Evolutionary conservation across 2,329 filamentous ascomycete species (phyloP), one percentile per base, ranked within the genome.

Genomic region (Rhinocladiella mackenziei): DNA sequence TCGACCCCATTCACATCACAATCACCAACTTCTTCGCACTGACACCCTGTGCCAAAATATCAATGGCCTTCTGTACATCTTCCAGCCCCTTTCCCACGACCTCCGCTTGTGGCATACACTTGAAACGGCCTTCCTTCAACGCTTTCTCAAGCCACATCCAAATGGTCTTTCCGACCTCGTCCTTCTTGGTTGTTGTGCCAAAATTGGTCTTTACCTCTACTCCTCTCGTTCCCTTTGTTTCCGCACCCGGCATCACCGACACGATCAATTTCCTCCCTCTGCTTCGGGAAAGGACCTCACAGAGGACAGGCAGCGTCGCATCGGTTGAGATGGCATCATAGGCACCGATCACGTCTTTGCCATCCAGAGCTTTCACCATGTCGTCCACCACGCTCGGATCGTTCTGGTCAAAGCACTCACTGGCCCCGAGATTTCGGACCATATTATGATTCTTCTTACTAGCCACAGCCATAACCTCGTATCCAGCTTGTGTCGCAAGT

Each of bases 81-180:
- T 62, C 58, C 31, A 70, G 38, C 10, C 66, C 66, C 44, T 63
- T 62, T 2, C 64, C 64, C 10, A 69, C 54, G 4, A 70, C 56
- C 25, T 63, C 26, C 10, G 65, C 57, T 44, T 61, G 59, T 5
- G 68, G 68, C 20, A 58, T 46, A 28, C 53, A 49, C 33, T 58
- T 51, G 22, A 62, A 58, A 3, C 26, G 51, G 1, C 62, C 61
- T 3, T 43, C 40, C 29, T 42, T 43, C n/a, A 65, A 40, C 4
- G 63, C 62, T 7, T 39, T 30, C 2, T 59, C 57, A 3, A 66
- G 23, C 29, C 56, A 65, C 20, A 60, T 56, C 28, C 56, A 51
- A 41, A 57, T 62, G 2, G 62, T 83, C 72, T 86, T 86, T 5
- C 83, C 83, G n/a, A 87, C 77, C 32, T 69, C 71, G 8, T 60